Base-by-base conservation (phyloP, 352 stramenopile species). In the Pythium periplocum region DNA sequence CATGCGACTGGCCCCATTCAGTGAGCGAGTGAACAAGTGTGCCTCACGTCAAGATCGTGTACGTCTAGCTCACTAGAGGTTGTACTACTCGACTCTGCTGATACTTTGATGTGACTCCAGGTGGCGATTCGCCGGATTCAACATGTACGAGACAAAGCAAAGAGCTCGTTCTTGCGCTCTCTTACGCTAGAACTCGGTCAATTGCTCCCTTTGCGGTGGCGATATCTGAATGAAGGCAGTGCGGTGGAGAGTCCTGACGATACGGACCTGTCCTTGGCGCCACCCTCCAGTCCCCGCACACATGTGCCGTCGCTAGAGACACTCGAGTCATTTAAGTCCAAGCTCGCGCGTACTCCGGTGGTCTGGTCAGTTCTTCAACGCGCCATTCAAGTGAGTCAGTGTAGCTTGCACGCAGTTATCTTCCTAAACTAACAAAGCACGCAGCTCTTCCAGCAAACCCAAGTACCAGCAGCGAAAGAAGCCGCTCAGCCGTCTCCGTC, bases 101-200 rank as follows among this genome's bases (percentile, higher is more conserved):
- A 32, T 49, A 6, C n/a, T 45, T 9, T 55, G 45, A n/a, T 37
- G 2, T 51, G 2, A 45, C 26, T 38, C 3, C 35, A 87, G 76
- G 75, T 72, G 26, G 76, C 71, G 5, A 57, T 87, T 39, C 73
- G 76, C 1, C 64, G 73, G 17, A 55, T 87, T 41, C 66, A 64
- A 36, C 53, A 75, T 41, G 64, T 55, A 2, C 57, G 54, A 38
- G 59, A 47, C 2, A 50, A 73, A 0, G 41, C 54, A 12, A 71
- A 36, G 53, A 55, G 17, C 35, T 41, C 47, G 12, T 36, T 52
- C 6, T 53, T 86, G 6, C 71, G 71, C 2, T 53, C 73, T 2
- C 33, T 83, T 4, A 43, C 57, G 3, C 44, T 61, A 26, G 66
- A 86, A 34, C 44, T 86, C n/a, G 66, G 70, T 4, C 53, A 69